Evolutionary conservation across 768 basidiomycete species (phyloP), one percentile per base, ranked within the genome.

Genomic region (Phanerochaete carnosa): DNA sequence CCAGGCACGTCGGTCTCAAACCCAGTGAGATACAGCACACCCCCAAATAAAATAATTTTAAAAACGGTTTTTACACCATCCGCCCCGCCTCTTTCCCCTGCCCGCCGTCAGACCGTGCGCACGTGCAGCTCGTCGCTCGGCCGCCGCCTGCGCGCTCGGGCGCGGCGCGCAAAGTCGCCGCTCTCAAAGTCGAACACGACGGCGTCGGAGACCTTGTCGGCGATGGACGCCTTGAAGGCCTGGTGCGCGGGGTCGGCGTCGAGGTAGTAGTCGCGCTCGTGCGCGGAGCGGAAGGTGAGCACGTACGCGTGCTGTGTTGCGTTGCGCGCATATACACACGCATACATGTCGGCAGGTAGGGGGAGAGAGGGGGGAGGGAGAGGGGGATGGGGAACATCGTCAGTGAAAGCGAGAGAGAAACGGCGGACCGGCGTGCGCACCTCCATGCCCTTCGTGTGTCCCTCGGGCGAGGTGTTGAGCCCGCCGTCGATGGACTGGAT

Each of bases 241-340:
- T 53, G 59, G 32, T 60, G 59, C 23, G 25, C 59, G 3, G 59
- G 33, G 19, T 60, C 59, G 35, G 9, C 19, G 32, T 53, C 51
- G 26, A 60, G 50, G 51, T 60, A 60, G 59, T 60, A 60, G 59
- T 60, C 52, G 23, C 50, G 50, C 22, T 60, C 59, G 4, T 3
- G 26, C 2, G 28, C 35, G 15, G 7, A 9, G 13, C 51, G 11
- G 59, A 60, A 60, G n/a, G 59, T 50, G 5, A 60, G 35, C 11
- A 55, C 43, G 29, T 29, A 60, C 19, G 59, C 59, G 51, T 60
- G 59, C 59, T 60, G 7, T 3, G 11, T 4, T 4, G 4, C 39
- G 39, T 11, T 4, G 19, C 5, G 11, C 39, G 19, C 39, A 35
- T 7, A 15, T 19, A 19, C 39, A 12, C 39, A 4, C 11, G 6